phyloP scores from a whole-genome alignment of 1,284 basidiomycete genomes.

The Pascua guehoae region DNA sequence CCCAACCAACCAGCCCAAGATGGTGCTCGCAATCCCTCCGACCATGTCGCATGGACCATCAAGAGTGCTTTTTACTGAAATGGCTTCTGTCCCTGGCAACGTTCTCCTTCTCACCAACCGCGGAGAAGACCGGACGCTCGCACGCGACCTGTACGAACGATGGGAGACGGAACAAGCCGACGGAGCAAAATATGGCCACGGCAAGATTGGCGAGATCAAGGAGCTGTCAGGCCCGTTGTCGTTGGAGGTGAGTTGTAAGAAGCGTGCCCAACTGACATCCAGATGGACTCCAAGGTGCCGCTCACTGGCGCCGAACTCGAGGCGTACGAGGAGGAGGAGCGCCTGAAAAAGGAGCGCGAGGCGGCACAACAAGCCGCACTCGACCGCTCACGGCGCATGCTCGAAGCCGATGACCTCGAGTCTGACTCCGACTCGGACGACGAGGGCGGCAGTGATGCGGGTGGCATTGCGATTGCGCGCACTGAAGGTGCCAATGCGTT shows the following conservation, averaged over 20 bases:
- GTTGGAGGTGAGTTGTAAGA: slow-evolving; percentile 57
- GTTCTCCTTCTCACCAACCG: slow-evolving; percentile 76
- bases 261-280: slow-evolving; percentile 8
- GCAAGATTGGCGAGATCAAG: slow-evolving; percentile 77
- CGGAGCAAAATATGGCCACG: slow-evolving; percentile 69
- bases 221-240: slow-evolving; percentile 68
- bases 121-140: slow-evolving; percentile 75
- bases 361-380: slow-evolving; percentile 80
- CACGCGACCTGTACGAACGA: slow-evolving; percentile 71
- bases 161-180: slow-evolving; percentile 67
- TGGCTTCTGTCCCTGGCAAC: slow-evolving; percentile 75
- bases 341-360: slow-evolving; percentile 75
- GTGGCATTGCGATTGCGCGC: slow-evolving; percentile 57
- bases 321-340: slow-evolving; percentile 71
- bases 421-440: slow-evolving; percentile 61
- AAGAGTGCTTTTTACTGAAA: slow-evolving; percentile 74
- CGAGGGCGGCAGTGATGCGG: slow-evolving; percentile 63
- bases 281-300: slow-evolving; percentile 86
- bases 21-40: slow-evolving; percentile 88
- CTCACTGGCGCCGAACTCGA: slow-evolving; percentile 82
- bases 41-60: slow-evolving; percentile 91
- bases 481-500: slow-evolving; percentile 34
- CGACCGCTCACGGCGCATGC: slow-evolving; percentile 76
- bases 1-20: slow-evolving; percentile 80
- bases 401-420: slow-evolving; percentile 71